Evolutionary conservation across 345 rosid genomes (phyloP).

Genomic region (Adansonia digitata): DNA sequence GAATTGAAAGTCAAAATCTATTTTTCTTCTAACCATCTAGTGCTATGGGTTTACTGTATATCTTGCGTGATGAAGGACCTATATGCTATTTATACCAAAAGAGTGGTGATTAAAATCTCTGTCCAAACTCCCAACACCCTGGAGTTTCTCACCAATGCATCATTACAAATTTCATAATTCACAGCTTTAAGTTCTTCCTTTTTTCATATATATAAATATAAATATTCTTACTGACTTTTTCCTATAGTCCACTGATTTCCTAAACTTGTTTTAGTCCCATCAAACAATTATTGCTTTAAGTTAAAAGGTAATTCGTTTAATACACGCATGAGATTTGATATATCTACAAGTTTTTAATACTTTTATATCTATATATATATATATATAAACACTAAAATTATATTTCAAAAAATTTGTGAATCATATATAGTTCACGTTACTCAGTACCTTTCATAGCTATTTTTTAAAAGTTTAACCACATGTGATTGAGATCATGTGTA

Average conservation of each 20-base stretch:
- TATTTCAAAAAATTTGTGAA: neutral
- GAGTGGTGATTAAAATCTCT: neutral
- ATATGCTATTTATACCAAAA: neutral
- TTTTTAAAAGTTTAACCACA: too few relatives aligned
- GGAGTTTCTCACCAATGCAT: neutral
- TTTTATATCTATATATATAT: too few relatives aligned
- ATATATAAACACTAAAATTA: neutral
- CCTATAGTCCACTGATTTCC: too few relatives aligned
- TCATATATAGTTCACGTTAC: neutral
- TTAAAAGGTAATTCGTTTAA: too few relatives aligned
- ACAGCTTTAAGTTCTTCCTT: neutral
- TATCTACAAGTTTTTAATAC: too few relatives aligned
- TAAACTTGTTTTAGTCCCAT: neutral
- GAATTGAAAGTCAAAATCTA: conserved; percentile 7
- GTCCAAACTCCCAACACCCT: neutral
- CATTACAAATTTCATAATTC: neutral
- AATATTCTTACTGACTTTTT: too few relatives aligned
- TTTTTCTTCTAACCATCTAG: neutral
- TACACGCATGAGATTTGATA: too few relatives aligned
- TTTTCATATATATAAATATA: too few relatives aligned
- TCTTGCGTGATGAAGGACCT: neutral
- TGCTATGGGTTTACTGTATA: neutral
- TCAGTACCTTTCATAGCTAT: neutral
- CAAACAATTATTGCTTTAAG: neutral
- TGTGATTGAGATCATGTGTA: too few relatives aligned